phyloP scores from a whole-genome alignment of 1,284 basidiomycete genomes.

The Kalmanozyma brasiliensis region DNA sequence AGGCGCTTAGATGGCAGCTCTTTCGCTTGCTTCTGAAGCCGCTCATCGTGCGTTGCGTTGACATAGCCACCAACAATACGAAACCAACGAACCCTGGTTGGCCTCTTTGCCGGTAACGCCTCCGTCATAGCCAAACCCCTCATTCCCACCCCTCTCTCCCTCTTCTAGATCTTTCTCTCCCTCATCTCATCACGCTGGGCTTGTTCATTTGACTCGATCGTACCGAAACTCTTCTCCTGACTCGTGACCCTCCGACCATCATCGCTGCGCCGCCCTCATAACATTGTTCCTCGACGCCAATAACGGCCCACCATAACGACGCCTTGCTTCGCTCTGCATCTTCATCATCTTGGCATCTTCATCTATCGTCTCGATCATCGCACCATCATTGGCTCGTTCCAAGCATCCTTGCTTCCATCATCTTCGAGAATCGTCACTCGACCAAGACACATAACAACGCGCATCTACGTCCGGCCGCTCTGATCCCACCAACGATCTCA shows the following conservation, averaged over 20 bases:
- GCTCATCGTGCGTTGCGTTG: neutral
- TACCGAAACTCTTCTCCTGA: too few relatives aligned
- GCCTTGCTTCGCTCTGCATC: neutral
- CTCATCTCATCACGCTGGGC: neutral
- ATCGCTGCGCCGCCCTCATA: too few relatives aligned
- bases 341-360: neutral
- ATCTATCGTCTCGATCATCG: neutral
- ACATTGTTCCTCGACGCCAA: too few relatives aligned
- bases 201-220: too few relatives aligned
- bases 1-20: too few relatives aligned
- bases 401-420: too few relatives aligned
- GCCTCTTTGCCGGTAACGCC: constrained; percentile 2
- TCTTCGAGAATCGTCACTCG: too few relatives aligned
- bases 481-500: too few relatives aligned
- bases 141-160: constrained; percentile 1
- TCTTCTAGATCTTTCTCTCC: neutral
- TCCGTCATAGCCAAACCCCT: constrained; percentile 16
- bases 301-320: neutral
- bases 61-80: neutral
- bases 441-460: too few relatives aligned
- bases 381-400: too few relatives aligned
- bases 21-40: neutral
- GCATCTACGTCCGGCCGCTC: too few relatives aligned
- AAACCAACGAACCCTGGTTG: neutral
- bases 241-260: too few relatives aligned